These are phyloP conservation scores for Musa troglodytarum DNA, from an alignment of 176 grass and related monocot species.

Conservation along the genomic window DNA sequence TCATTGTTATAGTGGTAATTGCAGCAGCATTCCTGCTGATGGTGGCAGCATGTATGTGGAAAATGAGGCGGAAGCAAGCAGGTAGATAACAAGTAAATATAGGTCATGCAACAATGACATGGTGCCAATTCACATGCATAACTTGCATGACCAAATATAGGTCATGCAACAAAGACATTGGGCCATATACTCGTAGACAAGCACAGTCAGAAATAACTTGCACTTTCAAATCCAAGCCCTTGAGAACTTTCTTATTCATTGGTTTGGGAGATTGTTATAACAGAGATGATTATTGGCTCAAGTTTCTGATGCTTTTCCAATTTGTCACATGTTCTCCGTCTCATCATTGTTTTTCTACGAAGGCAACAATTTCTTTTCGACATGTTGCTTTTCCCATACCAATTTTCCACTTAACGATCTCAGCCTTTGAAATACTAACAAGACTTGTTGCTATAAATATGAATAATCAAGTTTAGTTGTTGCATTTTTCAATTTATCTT, in stretches of 20 bases:
- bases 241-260: no score
- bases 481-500: neutral
- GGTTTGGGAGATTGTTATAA: no score
- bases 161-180: no score
- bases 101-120: neutral
- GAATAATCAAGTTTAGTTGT: neutral
- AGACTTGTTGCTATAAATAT: neutral
- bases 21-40: neutral
- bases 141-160: no score
- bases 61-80: neutral
- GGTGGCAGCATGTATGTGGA: neutral
- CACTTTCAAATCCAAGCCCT: no score
- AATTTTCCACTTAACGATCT: neutral
- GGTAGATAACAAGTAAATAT: neutral
- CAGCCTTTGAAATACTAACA: neutral
- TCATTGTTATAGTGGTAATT: neutral
- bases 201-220: neutral
- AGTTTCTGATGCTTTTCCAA: no score
- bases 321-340: neutral
- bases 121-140: neutral
- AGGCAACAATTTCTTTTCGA: no score
- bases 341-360: neutral
- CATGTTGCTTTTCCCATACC: neutral
- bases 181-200: no score
- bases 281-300: no score